phyloP scores from a whole-genome alignment of 768 basidiomycete species.

The Psilocybe tampanensis region DNA sequence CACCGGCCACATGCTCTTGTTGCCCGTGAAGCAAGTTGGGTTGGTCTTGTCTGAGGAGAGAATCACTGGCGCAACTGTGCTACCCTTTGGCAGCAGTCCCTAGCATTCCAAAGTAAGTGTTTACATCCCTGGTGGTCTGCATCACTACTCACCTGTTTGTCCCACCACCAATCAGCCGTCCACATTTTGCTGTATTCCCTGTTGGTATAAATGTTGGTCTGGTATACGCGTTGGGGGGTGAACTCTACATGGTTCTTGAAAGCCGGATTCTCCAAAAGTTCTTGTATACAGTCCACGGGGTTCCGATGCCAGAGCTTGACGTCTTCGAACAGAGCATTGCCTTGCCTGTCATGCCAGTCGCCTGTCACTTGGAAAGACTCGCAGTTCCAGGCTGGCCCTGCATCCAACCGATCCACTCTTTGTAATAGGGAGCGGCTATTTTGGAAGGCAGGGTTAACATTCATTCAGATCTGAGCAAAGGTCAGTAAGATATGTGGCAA shows the following conservation, averaged over 20 bases:
- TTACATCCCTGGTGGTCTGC: background rate
- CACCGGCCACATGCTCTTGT: constrained; percentile 44
- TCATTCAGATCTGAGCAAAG: constrained; percentile 18
- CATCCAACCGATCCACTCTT: constrained; percentile 26
- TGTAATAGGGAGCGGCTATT: constrained; percentile 24
- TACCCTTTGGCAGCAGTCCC: constrained; percentile 19
- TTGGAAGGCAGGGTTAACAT: constrained; percentile 23
- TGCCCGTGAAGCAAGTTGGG: constrained; percentile 33
- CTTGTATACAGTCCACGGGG: constrained; percentile 28
- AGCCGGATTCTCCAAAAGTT: constrained; percentile 27
- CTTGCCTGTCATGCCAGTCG: background rate
- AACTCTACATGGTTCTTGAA: constrained; percentile 31
- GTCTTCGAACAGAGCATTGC: background rate
- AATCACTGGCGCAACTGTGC: constrained; percentile 38
- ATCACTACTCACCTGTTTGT: constrained; percentile 26
- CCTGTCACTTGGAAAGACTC: constrained; percentile 20
- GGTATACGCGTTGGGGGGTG: constrained; percentile 26
- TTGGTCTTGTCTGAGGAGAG: constrained; percentile 34
- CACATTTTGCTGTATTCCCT: constrained; percentile 24
- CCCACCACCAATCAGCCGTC: constrained; percentile 33
- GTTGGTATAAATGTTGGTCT: constrained; percentile 9
- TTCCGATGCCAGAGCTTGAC: constrained; percentile 23
- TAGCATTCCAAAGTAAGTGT: background rate
- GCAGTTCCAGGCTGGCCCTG: constrained; percentile 26
- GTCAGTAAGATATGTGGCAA: no score